Evolutionary conservation across 208 protist genomes (phyloP).

Genomic region (Naegleria gruberi): DNA sequence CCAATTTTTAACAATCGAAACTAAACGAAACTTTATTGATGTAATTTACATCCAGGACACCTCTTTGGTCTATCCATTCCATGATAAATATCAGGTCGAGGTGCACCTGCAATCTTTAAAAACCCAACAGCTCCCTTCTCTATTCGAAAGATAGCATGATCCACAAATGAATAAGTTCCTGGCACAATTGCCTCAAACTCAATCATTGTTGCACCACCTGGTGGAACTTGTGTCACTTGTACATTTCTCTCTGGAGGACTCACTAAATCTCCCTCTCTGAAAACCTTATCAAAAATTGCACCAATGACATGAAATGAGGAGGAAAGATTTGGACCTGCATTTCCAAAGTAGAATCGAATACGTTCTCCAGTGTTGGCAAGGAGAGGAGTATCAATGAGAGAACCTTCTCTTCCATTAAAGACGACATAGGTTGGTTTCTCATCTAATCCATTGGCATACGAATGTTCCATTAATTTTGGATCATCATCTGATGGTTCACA

Average conservation of each 20-base stretch:
- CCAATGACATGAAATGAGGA: not conserved
- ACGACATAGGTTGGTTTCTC: not conserved
- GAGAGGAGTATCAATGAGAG: not conserved
- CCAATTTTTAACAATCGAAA: no score
- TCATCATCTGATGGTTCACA: slow-evolving; percentile 12
- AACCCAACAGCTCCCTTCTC: not conserved
- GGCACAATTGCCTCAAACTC: not conserved
- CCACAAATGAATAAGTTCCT: not conserved
- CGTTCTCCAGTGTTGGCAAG: not conserved
- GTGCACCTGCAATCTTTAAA: not conserved
- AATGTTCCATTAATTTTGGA: not conserved
- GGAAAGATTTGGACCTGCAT: not conserved
- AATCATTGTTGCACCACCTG: not conserved
- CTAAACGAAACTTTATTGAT: no score
- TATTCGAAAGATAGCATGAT: not conserved
- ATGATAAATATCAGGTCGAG: slow-evolving; percentile 4
- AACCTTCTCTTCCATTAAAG: not conserved
- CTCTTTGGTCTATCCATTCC: not conserved
- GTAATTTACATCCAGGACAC: slow-evolving; percentile 1
- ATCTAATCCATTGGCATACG: not conserved
- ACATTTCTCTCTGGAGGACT: not conserved
- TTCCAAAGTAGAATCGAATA: not conserved
- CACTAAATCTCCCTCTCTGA: not conserved
- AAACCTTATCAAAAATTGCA: slow-evolving; percentile 19
- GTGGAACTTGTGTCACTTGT: not conserved